Base-by-base conservation (phyloP, 352 stramenopile species). In the Pythium scleroteichum region DNA sequence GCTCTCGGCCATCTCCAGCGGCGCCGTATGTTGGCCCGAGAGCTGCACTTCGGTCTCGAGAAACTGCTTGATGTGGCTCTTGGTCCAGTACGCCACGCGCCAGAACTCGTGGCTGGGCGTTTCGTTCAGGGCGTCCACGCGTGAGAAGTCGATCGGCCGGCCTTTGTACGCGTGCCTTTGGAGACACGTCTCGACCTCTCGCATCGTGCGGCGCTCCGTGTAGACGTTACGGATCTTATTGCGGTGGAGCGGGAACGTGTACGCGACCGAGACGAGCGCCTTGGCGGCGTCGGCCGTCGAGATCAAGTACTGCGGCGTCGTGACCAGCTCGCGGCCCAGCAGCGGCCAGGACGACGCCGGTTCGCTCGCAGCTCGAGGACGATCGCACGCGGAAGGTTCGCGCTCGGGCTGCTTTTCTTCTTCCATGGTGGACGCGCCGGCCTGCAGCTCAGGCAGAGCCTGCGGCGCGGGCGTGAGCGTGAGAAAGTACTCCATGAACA, bases 401-500 rank as follows among this genome's bases (percentile, higher is more conserved):
- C 33, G 42, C 20, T 69, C 62, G 10, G 32, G 26, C 20, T 59
- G n/a, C 17, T 59, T 54, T 8, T 59, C 50, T 22, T 68, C 61
- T 2, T 63, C 53, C n/a, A 32, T 50, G 6, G 42, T 52, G 3
- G 45, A 44, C 32, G 52, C 46, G 14, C n/a, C 29, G 8, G 45
- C 27, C 4, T 23, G 42, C 22, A 42, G 33, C 4, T 29, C 33
- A 0, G 53, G 38, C 10, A 22, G 14, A 19, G 41, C 24, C 29
- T 35, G 29, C 2, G 39, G 29, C 9, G 23, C 40, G 14, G 26
- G 38, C 14, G n/a, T 51, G 8, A 92, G 64, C 2, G 81, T 69
- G 32, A 88, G 39, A 33, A 93, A 90, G 58, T 91, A 93, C 67
- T 93, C 84, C 71, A 91, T 89, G 26, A 93, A 88, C 29, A 93